These are phyloP conservation scores for Ormosia emarginata DNA, from an alignment of 306 rosid species.

Conservation along the genomic window DNA sequence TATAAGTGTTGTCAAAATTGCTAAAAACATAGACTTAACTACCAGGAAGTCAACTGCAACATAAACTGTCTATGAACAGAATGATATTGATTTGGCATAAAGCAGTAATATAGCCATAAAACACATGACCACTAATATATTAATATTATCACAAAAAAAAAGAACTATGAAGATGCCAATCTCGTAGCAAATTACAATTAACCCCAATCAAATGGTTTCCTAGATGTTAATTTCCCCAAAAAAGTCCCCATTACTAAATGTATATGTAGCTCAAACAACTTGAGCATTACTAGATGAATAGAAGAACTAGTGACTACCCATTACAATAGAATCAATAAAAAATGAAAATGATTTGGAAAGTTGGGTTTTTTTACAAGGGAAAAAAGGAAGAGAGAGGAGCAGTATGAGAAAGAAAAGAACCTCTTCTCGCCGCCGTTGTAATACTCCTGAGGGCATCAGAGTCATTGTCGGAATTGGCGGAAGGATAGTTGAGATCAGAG, in stretches of 20 bases:
- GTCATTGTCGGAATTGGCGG: constrained; percentile 80
- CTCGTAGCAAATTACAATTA: not conserved
- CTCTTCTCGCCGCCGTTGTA: constrained; percentile 98
- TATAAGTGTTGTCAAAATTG: no score
- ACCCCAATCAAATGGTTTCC: not conserved
- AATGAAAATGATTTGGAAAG: not conserved
- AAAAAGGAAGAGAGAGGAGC: not conserved
- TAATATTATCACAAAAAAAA: not conserved
- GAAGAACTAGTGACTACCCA: not conserved
- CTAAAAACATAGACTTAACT: not conserved
- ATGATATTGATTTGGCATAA: not conserved
- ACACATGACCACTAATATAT: not conserved
- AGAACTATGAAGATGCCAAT: not conserved
- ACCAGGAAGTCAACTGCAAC: not conserved
- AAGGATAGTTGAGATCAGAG: constrained; percentile 78
- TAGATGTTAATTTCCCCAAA: not conserved
- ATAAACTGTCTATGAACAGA: not conserved
- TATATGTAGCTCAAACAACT: no score
- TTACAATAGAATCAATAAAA: not conserved
- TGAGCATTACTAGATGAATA: not conserved
- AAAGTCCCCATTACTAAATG: not conserved
- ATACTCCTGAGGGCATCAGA: constrained; percentile 88
- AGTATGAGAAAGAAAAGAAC: constrained; percentile 22
- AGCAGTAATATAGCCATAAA: not conserved
- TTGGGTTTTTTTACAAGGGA: not conserved